A percentile compares a stretch with the other conserved stretches of the same genome.
phyloP scores from a whole-genome alignment of 371 early-diverging fungal genomes.

The Blakeslea trispora region DNA sequence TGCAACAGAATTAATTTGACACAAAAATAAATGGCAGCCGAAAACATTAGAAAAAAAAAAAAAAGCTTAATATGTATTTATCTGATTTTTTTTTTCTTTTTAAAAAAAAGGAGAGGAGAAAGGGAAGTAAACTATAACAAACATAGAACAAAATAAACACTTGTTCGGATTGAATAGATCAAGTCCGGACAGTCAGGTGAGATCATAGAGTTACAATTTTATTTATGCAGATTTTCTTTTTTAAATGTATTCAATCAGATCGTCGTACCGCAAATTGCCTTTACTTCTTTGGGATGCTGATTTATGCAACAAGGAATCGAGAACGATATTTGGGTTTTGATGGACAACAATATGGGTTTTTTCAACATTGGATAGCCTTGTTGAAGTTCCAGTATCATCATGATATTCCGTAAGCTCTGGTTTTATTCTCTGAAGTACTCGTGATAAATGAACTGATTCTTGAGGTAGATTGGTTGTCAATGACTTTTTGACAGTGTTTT shows the following conservation, averaged over 20 bases:
- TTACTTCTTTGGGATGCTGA: conserved; percentile 8
- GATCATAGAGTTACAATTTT: not conserved
- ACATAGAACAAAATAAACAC: no score
- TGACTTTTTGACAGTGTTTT: not conserved
- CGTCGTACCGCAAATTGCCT: not conserved
- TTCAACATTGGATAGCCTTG: conserved; percentile 2
- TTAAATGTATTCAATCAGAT: not conserved
- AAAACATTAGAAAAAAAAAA: conserved; percentile 23
- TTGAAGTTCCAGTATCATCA: not conserved
- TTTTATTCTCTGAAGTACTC: conserved; percentile 2
- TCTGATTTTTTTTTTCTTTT: no score
- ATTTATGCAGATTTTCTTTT: not conserved
- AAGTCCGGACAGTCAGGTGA: conserved; percentile 11
- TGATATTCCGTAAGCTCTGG: not conserved
- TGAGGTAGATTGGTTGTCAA: not conserved
- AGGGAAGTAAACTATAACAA: not conserved
- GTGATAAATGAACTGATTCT: conserved; percentile 2
- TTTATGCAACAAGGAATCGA: conserved; percentile 16
- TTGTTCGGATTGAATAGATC: not conserved
- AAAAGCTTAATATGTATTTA: no score
- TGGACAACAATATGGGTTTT: not conserved
- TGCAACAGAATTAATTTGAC: conserved; percentile 40
- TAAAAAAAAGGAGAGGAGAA: not conserved
- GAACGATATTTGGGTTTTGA: conserved; percentile 9
- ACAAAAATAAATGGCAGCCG: conserved; percentile 36